phyloP scores from a whole-genome alignment of 352 stramenopile species.

The Phytophthora pseudosyringae region DNA sequence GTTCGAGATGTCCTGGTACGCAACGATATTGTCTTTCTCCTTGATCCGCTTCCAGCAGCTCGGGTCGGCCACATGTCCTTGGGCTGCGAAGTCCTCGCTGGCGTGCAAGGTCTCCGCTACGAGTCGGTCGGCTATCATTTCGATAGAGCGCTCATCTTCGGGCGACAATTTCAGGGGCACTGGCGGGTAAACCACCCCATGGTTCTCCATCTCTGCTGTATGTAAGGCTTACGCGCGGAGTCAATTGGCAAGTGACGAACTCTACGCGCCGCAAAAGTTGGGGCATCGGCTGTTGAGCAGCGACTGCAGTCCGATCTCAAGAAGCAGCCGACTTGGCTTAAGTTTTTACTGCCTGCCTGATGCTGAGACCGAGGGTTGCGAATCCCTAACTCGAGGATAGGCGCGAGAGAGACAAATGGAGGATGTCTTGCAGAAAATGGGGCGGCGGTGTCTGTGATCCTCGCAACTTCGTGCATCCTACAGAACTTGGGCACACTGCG shows the following conservation, averaged over 20 bases:
- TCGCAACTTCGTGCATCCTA: neutral
- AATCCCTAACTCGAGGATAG: constrained; percentile 18
- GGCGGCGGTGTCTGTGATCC: neutral
- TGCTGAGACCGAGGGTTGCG: constrained; percentile 14
- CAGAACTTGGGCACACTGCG: constrained; percentile 5
- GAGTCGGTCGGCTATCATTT: constrained; percentile 51
- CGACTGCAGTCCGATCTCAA: constrained; percentile 20
- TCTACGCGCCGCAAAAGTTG: constrained; percentile 10
- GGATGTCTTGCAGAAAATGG: constrained; percentile 18
- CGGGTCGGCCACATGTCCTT: constrained; percentile 34
- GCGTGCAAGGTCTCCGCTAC: constrained; percentile 60
- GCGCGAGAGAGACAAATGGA: constrained; percentile 13
- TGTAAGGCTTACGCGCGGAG: neutral
- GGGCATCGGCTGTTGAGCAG: constrained; percentile 4
- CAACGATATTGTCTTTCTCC: constrained; percentile 51
- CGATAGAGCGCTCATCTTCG: constrained; percentile 52
- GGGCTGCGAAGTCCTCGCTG: constrained; percentile 52
- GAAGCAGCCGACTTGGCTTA: constrained; percentile 27
- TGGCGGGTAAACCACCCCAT: constrained; percentile 19
- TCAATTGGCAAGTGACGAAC: constrained; percentile 27
- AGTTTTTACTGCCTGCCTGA: constrained; percentile 4
- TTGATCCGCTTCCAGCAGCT: constrained; percentile 59
- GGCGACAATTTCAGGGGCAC: constrained; percentile 33
- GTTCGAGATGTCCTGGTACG: constrained; percentile 49
- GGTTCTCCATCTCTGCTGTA: constrained; percentile 19